Evolutionary conservation across 2,329 filamentous ascomycete species (phyloP), one percentile per base, ranked within the genome.

Genomic region (Reticulascus tulasneorum): DNA sequence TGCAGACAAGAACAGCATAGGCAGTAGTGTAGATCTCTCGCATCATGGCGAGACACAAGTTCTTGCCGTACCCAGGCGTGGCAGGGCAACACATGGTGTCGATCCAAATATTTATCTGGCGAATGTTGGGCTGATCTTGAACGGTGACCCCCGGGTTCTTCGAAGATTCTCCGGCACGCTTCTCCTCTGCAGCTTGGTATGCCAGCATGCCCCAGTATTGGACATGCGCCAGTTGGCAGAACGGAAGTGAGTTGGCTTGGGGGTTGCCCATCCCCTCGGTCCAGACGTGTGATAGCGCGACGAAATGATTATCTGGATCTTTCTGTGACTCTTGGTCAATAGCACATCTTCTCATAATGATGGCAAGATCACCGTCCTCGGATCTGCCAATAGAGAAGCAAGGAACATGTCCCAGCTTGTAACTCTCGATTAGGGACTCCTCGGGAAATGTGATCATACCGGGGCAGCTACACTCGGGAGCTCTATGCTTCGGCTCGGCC

Each of bases 1-100:
- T 40, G 18, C 26, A 31, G 18, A 33, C 38, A 18, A 40, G 16
- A 1, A 40, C 38, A n/a, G 34, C 38, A 9, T 23, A 32, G 11
- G 38, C 38, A 6, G 31, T 40, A 6, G 38, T 19, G 23, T 40
- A 37, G 9, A 40, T 37, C 16, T 37, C 38, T 2, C 38, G 33
- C 31, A 42, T 39, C 15, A 16, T 23, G 1, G 23, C 24, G 13
- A 42, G 13, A 10, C 39, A 39, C 19, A 39, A 15, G 11, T 35
- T 28, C 31, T 29, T 39, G 10, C 36, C 27, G 4, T 35, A 23
- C 7, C 31, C 31, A 3, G 36, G 39, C 2, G 31, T 31, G 17
- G 39, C 30, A 0, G 23, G 31, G 11, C 31, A 39, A 22, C 36
- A 33, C 31, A 42, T 31, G 5, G 31, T 33, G 23, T 42, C 31